Evolutionary conservation across 805 yeast species (phyloP).

Genomic region (Schizosaccharomyces cryophilus): DNA sequence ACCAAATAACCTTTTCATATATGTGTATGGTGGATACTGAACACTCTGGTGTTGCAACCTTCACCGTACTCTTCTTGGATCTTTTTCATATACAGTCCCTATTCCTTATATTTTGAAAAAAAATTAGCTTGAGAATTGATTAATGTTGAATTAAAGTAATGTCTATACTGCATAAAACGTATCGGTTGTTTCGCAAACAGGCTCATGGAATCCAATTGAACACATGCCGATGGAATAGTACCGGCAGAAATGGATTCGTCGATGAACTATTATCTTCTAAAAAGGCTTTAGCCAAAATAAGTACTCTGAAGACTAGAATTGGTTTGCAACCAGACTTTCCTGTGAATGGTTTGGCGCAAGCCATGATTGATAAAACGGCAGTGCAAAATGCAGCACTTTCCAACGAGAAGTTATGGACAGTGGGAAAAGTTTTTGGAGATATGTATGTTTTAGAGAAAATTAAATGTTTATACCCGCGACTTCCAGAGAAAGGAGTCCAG

Average conservation of each 20-base stretch:
- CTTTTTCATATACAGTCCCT: too few relatives aligned
- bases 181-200: too few relatives aligned
- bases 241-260: background rate
- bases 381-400: background rate
- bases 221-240: background rate
- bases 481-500: conserved; percentile 57
- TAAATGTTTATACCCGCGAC: conserved; percentile 59
- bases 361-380: background rate
- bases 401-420: background rate
- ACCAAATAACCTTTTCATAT: too few relatives aligned
- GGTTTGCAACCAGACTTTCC: background rate
- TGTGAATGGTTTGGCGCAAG: background rate
- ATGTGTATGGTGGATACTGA: too few relatives aligned
- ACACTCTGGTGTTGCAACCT: too few relatives aligned
- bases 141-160: too few relatives aligned
- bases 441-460: conserved; percentile 45
- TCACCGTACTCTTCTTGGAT: too few relatives aligned
- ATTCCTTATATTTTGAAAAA: too few relatives aligned
- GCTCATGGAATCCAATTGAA: too few relatives aligned
- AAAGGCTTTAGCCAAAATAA: background rate
- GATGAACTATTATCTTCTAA: background rate
- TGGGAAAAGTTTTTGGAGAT: background rate
- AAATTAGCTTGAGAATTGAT: too few relatives aligned
- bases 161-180: too few relatives aligned
- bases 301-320: background rate